Evolutionary conservation across 345 rosid species (phyloP).

Genomic region (Erucastrum elatum): DNA sequence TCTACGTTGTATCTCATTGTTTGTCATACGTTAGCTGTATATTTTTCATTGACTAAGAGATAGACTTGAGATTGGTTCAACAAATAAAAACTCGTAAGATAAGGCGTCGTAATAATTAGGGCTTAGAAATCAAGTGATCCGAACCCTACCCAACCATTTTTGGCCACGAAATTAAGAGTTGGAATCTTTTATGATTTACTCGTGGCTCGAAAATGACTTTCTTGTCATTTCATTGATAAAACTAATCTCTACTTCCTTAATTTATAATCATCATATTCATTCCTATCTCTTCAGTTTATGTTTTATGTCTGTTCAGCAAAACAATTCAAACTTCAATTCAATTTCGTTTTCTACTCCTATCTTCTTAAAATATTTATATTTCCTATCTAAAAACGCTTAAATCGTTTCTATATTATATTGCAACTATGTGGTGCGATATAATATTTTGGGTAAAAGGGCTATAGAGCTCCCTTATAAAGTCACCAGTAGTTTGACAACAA

Average conservation of each 20-base stretch:
- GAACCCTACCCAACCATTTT: constrained; percentile 13
- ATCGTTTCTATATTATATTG: not conserved
- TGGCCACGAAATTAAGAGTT: constrained; percentile 18
- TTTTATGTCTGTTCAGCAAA: not conserved
- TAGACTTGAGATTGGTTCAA: constrained; percentile 7
- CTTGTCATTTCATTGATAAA: not conserved
- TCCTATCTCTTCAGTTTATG: not conserved
- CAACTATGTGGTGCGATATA: not conserved
- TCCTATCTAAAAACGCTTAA: not conserved
- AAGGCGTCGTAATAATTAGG: constrained; percentile 13
- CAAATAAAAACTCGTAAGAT: constrained; percentile 1
- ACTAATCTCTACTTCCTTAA: not conserved
- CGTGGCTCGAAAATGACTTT: constrained; percentile 30
- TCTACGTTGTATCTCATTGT: not conserved
- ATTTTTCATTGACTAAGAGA: not conserved
- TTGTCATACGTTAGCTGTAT: not conserved
- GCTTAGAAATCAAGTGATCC: constrained; percentile 10
- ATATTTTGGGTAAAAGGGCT: not conserved
- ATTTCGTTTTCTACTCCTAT: constrained; percentile 24
- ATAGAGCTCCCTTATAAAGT: not conserved
- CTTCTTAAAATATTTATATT: not conserved
- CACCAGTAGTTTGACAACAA: not conserved
- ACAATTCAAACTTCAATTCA: constrained; percentile 16
- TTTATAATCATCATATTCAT: constrained; percentile 8
- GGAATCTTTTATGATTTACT: constrained; percentile 2